These are phyloP conservation scores for Saccharomyces hybrid DNA, from an alignment of 1,139 yeast species.

Conservation along the genomic window DNA sequence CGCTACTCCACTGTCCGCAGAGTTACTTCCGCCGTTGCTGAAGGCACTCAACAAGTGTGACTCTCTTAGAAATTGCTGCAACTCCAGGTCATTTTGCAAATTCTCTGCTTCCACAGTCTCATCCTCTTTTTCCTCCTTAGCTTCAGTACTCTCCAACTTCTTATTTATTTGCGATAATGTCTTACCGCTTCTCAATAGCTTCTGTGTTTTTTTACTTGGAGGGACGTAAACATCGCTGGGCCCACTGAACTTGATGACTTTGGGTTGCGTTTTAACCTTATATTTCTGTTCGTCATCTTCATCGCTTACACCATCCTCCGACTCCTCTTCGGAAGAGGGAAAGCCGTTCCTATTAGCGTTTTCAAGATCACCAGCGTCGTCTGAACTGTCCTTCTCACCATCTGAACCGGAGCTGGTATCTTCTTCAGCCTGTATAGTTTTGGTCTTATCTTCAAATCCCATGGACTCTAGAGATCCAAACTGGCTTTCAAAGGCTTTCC, in stretches of 20 bases:
- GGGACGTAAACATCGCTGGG: conserved; percentile 27
- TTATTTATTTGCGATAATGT: conserved; percentile 18
- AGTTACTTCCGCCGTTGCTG: conserved; percentile 14
- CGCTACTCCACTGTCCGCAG: conserved; percentile 66
- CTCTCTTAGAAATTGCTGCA: conserved; percentile 75
- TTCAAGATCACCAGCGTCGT: conserved; percentile 14
- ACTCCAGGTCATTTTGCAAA: conserved; percentile 70
- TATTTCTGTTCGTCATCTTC: conserved; percentile 9
- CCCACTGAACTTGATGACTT: conserved; percentile 40
- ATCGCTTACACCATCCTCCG: conserved; percentile 11
- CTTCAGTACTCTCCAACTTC: conserved; percentile 7
- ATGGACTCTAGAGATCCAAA: conserved; percentile 55
- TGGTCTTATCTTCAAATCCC: conserved; percentile 54
- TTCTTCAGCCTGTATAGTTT: conserved; percentile 14
- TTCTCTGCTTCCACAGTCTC: conserved; percentile 37
- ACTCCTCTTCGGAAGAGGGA: conserved; percentile 11
- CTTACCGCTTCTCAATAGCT: conserved; percentile 37
- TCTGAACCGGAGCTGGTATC: neutral
- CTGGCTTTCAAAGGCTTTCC: conserved; percentile 60
- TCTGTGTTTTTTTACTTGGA: conserved; percentile 40
- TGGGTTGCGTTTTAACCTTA: conserved; percentile 29
- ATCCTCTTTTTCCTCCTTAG: conserved; percentile 22
- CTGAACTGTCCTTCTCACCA: conserved; percentile 14
- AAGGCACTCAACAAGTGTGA: conserved; percentile 75
- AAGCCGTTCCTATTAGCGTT: conserved; percentile 4